phyloP scores from a whole-genome alignment of 176 grass and related monocot species.

The Luzula sylvatica region DNA sequence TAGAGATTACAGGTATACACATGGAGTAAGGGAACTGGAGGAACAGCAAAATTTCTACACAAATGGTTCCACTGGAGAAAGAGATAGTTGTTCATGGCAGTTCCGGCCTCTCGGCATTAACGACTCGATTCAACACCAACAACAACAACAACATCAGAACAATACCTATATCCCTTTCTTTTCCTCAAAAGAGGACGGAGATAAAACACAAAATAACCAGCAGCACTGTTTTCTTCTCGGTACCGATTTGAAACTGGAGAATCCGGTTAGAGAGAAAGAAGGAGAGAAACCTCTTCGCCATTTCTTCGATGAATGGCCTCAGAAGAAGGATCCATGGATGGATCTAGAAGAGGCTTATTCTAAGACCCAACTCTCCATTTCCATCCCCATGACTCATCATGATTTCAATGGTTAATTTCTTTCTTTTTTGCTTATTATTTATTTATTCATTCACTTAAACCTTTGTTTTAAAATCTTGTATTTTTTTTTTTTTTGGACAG shows the following conservation, averaged over 20 bases:
- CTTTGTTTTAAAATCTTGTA: too few relatives aligned
- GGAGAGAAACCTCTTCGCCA: conserved; percentile 59
- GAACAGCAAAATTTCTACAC: conserved; percentile 68
- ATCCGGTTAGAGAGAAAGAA: conserved; percentile 20
- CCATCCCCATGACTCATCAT: conserved; percentile 25
- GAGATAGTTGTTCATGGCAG: conserved; percentile 52
- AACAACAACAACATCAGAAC: too few relatives aligned
- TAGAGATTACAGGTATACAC: conserved; percentile 40
- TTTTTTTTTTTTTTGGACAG: not conserved
- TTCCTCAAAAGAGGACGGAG: conserved; percentile 20
- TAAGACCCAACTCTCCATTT: conserved; percentile 41
- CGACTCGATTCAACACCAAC: conserved; percentile 17
- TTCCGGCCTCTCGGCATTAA: conserved; percentile 60
- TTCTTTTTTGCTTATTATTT: not conserved
- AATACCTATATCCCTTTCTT: conserved; percentile 27
- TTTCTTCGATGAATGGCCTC: conserved; percentile 87
- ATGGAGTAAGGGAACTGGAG: conserved; percentile 48
- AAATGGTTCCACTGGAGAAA: conserved; percentile 35
- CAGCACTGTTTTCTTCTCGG: conserved; percentile 93
- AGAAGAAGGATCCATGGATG: conserved; percentile 70
- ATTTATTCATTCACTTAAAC: not conserved
- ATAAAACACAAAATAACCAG: conserved; percentile 42
- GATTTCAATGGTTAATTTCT: conserved; percentile 31
- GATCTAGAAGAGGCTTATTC: conserved; percentile 32
- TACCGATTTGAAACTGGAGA: conserved; percentile 62